Conservation (phyloP, 2,329 filamentous ascomycete species). For the Stagonosporopsis rhizophila region DNA sequence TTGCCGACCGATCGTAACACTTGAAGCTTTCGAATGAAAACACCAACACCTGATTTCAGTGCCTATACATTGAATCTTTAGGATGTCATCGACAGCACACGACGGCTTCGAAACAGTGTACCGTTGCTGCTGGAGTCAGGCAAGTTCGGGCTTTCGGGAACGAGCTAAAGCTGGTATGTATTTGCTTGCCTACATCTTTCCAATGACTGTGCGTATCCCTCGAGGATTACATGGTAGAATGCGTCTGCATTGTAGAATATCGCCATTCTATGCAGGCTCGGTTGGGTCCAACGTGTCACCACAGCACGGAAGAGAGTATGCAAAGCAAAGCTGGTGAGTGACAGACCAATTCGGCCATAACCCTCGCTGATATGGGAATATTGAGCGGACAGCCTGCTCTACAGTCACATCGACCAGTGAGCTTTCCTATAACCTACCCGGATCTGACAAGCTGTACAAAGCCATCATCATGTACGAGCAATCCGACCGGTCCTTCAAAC, state of each 20-base stretch:
- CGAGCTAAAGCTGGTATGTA: not conserved
- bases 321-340: conserved; percentile 2
- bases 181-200: not conserved
- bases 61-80: not conserved
- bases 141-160: not conserved
- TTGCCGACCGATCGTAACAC: not conserved
- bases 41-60: too few species aligned
- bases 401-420: not conserved
- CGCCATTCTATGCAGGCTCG: not conserved
- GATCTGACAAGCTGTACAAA: not conserved
- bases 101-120: not conserved
- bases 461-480: conserved; percentile 8
- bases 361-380: not conserved
- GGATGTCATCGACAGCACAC: not conserved
- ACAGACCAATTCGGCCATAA: not conserved
- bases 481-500: not conserved
- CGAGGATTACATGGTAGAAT: not conserved
- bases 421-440: too few species aligned
- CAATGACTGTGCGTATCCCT: not conserved
- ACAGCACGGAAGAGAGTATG: not conserved
- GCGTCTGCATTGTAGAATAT: not conserved
- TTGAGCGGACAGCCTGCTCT: not conserved
- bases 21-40: not conserved
- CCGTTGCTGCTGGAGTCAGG: not conserved
- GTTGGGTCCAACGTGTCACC: not conserved